Percentiles rank a stretch among this genome's conserved stretches.
Evolutionary conservation across 768 basidiomycete species (phyloP).

Genomic region (Lentinula guzmanii): DNA sequence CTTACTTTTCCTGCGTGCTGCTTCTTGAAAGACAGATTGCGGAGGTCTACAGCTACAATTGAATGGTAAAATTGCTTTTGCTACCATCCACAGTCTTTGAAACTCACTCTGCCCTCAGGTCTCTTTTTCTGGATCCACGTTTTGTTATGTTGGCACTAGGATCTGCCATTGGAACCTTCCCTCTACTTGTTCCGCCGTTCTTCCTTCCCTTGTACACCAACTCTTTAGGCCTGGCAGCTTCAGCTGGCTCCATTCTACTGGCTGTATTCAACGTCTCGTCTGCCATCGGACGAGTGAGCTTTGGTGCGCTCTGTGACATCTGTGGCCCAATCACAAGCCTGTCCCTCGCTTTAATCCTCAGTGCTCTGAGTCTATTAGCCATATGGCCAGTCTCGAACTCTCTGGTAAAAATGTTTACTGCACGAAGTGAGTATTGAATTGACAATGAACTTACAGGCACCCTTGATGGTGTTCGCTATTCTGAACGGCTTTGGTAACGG

Average conservation of each 20-base stretch:
- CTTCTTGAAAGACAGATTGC: constrained; percentile 20
- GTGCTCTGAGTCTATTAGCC: constrained; percentile 21
- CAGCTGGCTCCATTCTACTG: constrained; percentile 21
- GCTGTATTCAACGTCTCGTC: constrained; percentile 28
- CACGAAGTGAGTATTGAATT: too few relatives aligned
- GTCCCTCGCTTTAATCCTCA: constrained; percentile 18
- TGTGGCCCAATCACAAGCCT: constrained; percentile 24
- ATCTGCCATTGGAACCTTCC: constrained; percentile 26
- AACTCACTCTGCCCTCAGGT: constrained; percentile 10
- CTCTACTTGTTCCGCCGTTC: constrained; percentile 28
- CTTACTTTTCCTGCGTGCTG: constrained; percentile 17
- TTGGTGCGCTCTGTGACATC: constrained; percentile 21
- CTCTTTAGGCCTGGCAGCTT: constrained; percentile 17
- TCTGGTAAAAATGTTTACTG: background rate
- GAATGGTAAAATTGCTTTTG: constrained; percentile 18
- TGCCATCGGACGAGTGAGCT: constrained; percentile 23
- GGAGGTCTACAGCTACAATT: constrained; percentile 11
- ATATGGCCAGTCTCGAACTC: constrained; percentile 22
- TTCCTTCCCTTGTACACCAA: constrained; percentile 29
- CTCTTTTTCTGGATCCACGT: constrained; percentile 19
- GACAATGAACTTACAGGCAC: background rate
- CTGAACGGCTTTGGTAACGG: constrained; percentile 23
- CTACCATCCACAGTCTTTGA: too few relatives aligned
- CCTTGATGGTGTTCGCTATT: constrained; percentile 15
- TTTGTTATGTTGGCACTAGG: constrained; percentile 20